Evolutionary conservation across 768 basidiomycete species (phyloP).

Genomic region (Rhodosporidiobolus odoratus): DNA sequence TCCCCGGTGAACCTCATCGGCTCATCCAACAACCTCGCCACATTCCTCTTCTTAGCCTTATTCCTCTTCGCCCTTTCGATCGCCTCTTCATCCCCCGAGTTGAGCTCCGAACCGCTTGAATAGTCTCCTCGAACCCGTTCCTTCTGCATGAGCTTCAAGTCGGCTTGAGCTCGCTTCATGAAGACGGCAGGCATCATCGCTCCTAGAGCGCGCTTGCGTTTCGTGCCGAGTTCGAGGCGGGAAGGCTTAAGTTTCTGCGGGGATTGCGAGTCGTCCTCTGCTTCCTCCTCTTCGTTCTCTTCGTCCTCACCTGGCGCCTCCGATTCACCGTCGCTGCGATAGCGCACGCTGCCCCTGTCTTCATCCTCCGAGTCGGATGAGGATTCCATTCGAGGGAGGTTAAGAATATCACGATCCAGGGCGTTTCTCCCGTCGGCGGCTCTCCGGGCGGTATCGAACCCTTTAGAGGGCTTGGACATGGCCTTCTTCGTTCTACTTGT

Average conservation of each 20-base stretch:
- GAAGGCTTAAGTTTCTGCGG: background rate
- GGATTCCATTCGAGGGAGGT: background rate
- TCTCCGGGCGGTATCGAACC: background rate
- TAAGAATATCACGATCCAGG: conserved; percentile 27
- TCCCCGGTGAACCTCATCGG: conserved; percentile 29
- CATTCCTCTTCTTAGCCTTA: conserved; percentile 8
- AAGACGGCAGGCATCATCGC: conserved; percentile 41
- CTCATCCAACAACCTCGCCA: conserved; percentile 6
- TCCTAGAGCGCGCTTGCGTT: conserved; percentile 24
- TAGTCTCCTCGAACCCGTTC: conserved; percentile 22
- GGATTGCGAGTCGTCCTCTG: background rate
- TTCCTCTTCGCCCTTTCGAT: background rate
- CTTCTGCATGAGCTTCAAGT: conserved; percentile 38
- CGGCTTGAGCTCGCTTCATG: conserved; percentile 38
- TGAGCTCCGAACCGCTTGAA: conserved; percentile 17
- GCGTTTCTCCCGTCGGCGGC: background rate
- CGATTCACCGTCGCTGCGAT: conserved; percentile 15
- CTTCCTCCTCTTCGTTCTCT: conserved; percentile 4
- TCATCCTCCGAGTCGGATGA: background rate
- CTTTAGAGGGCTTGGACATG: conserved; percentile 18
- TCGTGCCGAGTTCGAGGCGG: conserved; percentile 19
- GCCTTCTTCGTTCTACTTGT: background rate
- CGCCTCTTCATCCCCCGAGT: conserved; percentile 35
- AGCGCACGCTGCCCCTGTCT: background rate
- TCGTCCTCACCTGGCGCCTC: conserved; percentile 6